Conservation (phyloP, 2,329 filamentous ascomycete species). For the Penicillium sp. region DNA sequence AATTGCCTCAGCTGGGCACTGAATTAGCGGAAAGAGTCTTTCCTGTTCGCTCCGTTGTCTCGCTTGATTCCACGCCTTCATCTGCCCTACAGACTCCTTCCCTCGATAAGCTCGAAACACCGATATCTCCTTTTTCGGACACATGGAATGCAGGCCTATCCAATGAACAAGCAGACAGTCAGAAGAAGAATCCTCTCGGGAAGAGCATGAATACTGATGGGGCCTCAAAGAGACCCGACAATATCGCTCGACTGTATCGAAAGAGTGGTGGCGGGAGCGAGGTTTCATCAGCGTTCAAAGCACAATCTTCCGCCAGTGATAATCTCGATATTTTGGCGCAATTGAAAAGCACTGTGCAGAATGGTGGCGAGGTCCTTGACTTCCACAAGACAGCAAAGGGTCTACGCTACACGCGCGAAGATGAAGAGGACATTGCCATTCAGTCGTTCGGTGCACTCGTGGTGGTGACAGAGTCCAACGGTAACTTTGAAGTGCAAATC, state of each 20-base stretch:
- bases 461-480: constrained; percentile 65
- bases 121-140: constrained; percentile 19
- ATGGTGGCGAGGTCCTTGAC: constrained; percentile 11
- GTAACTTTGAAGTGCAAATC: constrained; percentile 64
- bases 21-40: constrained; percentile 64
- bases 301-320: background rate
- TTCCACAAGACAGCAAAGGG: constrained; percentile 1
- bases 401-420: constrained; percentile 5
- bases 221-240: background rate
- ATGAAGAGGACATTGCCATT: constrained; percentile 70
- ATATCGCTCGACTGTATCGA: constrained; percentile 9
- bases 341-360: background rate
- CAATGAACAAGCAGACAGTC: background rate
- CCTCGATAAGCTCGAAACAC: constrained; percentile 20
- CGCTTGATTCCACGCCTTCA: constrained; percentile 56
- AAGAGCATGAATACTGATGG: background rate
- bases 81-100: constrained; percentile 26
- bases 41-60: constrained; percentile 73
- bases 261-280: background rate
- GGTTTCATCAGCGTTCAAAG: background rate
- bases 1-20: constrained; percentile 28
- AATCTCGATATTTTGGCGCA: background rate
- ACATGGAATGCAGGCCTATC: constrained; percentile 1
- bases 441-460: constrained; percentile 76
- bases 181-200: background rate